Evolutionary conservation across 169 alveolate genomes (phyloP).

Genomic region (Perkinsus marinus): DNA sequence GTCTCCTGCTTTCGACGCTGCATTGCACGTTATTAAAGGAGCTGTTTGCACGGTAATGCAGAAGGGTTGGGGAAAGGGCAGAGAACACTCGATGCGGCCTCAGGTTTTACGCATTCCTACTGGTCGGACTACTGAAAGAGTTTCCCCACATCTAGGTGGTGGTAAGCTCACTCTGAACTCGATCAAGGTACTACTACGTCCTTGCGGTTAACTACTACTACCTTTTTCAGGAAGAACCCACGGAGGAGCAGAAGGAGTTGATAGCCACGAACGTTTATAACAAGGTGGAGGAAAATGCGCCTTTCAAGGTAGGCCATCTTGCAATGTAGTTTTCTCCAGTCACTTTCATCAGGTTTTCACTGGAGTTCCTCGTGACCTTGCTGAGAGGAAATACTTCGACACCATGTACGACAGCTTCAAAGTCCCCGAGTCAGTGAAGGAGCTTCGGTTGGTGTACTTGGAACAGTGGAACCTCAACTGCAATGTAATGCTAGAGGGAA

Average conservation of each 20-base stretch:
- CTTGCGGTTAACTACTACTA: no score
- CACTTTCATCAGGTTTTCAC: constrained; percentile 31
- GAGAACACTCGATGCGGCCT: not conserved
- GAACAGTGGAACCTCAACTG: constrained; percentile 35
- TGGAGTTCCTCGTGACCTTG: constrained; percentile 33
- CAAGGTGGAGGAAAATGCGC: constrained; percentile 16
- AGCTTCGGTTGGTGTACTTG: constrained; percentile 20
- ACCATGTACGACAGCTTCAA: constrained; percentile 40
- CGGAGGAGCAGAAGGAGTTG: not conserved
- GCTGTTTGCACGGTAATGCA: constrained; percentile 33
- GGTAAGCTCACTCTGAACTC: not conserved
- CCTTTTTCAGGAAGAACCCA: not conserved
- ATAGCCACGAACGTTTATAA: constrained; percentile 16
- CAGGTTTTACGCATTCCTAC: constrained; percentile 50
- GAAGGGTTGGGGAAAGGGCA: not conserved
- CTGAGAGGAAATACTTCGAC: constrained; percentile 52
- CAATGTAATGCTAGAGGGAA: no score
- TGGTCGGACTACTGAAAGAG: constrained; percentile 45
- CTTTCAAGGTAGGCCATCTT: not conserved
- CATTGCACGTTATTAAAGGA: constrained; percentile 55
- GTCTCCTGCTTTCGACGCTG: constrained; percentile 31
- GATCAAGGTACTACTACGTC: not conserved
- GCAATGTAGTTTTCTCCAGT: constrained; percentile 32
- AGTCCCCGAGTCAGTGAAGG: constrained; percentile 30
- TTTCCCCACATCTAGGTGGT: constrained; percentile 17